phyloP scores from a whole-genome alignment of 768 basidiomycete genomes.

The Rhodosporidiobolus sp. region DNA sequence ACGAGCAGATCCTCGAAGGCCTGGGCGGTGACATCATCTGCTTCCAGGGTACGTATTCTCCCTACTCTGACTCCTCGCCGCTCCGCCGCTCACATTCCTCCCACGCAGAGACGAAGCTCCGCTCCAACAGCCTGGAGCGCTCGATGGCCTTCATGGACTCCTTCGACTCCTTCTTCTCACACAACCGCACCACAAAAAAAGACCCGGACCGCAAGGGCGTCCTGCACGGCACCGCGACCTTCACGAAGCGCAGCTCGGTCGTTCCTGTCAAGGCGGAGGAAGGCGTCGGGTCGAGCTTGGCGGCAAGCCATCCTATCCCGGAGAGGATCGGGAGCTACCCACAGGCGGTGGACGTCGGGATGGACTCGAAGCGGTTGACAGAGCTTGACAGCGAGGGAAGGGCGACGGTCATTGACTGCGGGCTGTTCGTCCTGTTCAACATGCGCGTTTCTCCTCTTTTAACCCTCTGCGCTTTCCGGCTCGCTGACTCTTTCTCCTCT shows the following conservation, averaged over 20 bases:
- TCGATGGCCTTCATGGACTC: slow-evolving; percentile 68
- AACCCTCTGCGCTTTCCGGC: not conserved
- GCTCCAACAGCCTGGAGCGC: slow-evolving; percentile 64
- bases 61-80: not conserved
- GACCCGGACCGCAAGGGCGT: slow-evolving; percentile 61
- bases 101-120: slow-evolving; percentile 74
- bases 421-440: slow-evolving; percentile 92
- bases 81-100: not conserved
- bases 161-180: slow-evolving; percentile 87
- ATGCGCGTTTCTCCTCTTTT: slow-evolving; percentile 48
- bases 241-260: slow-evolving; percentile 61
- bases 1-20: slow-evolving; percentile 72
- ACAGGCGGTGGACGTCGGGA: slow-evolving; percentile 25
- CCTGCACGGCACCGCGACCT: slow-evolving; percentile 80
- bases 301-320: slow-evolving; percentile 41
- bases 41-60: slow-evolving; percentile 71
- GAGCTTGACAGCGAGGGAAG: slow-evolving; percentile 77
- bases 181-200: slow-evolving; percentile 53
- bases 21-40: slow-evolving; percentile 86
- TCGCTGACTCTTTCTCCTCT: too few species aligned
- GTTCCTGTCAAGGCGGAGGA: slow-evolving; percentile 64
- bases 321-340: slow-evolving; percentile 50
- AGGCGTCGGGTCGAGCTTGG: slow-evolving; percentile 58
- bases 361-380: slow-evolving; percentile 42
- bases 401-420: slow-evolving; percentile 78